Evolutionary conservation across 2,329 filamentous ascomycete genomes (phyloP).

Genomic region (Talaromyces islandicus): DNA sequence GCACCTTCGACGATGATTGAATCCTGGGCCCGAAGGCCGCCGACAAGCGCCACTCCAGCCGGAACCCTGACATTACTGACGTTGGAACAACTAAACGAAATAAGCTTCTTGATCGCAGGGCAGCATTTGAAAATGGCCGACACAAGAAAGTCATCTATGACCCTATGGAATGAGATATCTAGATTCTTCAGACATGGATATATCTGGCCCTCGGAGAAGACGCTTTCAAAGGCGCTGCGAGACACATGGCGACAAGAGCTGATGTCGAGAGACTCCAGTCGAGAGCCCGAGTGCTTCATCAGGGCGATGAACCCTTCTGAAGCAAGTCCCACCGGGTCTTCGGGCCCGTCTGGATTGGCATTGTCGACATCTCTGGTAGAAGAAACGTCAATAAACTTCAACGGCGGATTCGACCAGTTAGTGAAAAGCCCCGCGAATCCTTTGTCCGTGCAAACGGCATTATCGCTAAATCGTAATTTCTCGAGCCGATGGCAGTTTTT

Average conservation of each 20-base stretch:
- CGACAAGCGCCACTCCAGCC: constrained; percentile 53
- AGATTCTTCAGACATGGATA: constrained; percentile 67
- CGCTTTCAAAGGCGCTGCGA: constrained; percentile 63
- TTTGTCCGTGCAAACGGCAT: constrained; percentile 66
- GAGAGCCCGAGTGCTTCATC: constrained; percentile 73
- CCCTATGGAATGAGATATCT: constrained; percentile 64
- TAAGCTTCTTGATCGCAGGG: constrained; percentile 47
- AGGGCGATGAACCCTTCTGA: constrained; percentile 70
- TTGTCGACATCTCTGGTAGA: constrained; percentile 74
- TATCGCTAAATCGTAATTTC: constrained; percentile 79
- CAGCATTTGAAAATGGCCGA: constrained; percentile 41
- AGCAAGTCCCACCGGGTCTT: constrained; percentile 64
- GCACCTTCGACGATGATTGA: constrained; percentile 38
- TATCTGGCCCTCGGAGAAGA: constrained; percentile 56
- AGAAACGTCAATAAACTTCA: constrained; percentile 67
- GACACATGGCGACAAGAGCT: constrained; percentile 79
- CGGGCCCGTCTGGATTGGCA: constrained; percentile 56
- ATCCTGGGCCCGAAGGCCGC: constrained; percentile 53
- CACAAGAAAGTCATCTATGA: constrained; percentile 40
- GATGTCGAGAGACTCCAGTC: constrained; percentile 65
- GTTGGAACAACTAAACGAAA: constrained; percentile 59
- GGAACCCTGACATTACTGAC: constrained; percentile 53
- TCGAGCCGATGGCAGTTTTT: constrained; percentile 59
- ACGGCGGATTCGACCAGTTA: constrained; percentile 66
- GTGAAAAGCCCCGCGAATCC: constrained; percentile 69